Evolutionary conservation across 2,329 filamentous ascomycete genomes (phyloP), one percentile per base, ranked within the genome.

Genomic region (Monosporascus ibericus): DNA sequence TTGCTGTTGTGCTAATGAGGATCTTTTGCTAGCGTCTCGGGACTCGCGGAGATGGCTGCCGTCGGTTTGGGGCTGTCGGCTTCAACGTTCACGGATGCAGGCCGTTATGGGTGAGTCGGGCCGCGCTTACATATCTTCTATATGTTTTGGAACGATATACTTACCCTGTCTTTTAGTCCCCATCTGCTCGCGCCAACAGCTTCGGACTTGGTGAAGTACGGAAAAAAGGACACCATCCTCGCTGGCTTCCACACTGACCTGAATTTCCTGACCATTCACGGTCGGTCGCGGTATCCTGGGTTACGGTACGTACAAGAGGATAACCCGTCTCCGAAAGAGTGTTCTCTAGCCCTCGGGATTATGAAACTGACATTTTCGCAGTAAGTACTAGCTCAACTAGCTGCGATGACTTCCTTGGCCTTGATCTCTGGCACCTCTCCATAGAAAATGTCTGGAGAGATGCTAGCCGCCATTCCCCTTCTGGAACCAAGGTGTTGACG

Each of bases 231-330:
- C 69, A 84, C 79, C 48, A 83, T 84, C 61, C 75, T 84, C 17
- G 81, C 81, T 17, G 81, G 81, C 39, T 84, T 84, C 71, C 81
- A 84, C 66, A 84, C 81, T 1, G 81, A 84, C 61, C 78, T 84
- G 53, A 84, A 84, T 73, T 84, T 84, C 65, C 73, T 84, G 49
- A 84, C 81, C 58, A 84, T 84, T 67, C 81, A 84, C 70, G 81
- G 81, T 52, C 81, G 81, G 58, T 82, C 78, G 30, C 78, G 81
- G 54, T 84, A 82, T 59, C 81, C 81, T 0, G 81, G 81, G 2
- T 73, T 84, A 58, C 76, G 42, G 42, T 46, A 46, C n/a, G 42
- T 46, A 46, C 7, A n/a, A 34, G 30, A 34, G 30, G 9, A 14
- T 11, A 25, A 17, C 14, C 24, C 22, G 6, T 46, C 6, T 30